Percentiles rank a stretch among this genome's conserved stretches.
Evolutionary conservation across 805 yeast species (phyloP).

Genomic region (Barnettozyma sp.): DNA sequence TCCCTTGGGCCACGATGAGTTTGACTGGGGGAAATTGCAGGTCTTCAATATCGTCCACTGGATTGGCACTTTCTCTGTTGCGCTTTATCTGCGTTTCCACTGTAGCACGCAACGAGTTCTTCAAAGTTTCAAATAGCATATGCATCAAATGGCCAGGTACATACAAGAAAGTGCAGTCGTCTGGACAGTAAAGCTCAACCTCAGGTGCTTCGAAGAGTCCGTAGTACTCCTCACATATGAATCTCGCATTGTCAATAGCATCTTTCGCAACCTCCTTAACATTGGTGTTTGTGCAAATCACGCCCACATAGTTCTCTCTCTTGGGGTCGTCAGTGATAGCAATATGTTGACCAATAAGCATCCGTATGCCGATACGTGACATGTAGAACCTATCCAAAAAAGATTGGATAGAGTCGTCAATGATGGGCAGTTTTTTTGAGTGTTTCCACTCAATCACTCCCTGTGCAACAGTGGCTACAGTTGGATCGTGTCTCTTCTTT

Average conservation of each 20-base stretch:
- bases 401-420: conserved; percentile 68
- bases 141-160: conserved; percentile 91
- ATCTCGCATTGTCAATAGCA: conserved; percentile 85
- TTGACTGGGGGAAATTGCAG: conserved; percentile 77
- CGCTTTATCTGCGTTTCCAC: conserved; percentile 69
- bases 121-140: conserved; percentile 83
- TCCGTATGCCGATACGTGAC: conserved; percentile 87
- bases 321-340: conserved; percentile 69
- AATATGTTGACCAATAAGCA: conserved; percentile 92
- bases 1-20: conserved; percentile 81
- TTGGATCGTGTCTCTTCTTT: conserved; percentile 84
- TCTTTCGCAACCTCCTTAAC: conserved; percentile 78
- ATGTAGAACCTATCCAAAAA: conserved; percentile 83
- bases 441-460: conserved; percentile 90
- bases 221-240: conserved; percentile 86
- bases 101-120: conserved; percentile 83
- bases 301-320: conserved; percentile 72
- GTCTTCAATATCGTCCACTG: conserved; percentile 41
- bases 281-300: conserved; percentile 79
- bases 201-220: conserved; percentile 83
- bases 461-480: conserved; percentile 85
- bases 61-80: conserved; percentile 35
- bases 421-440: conserved; percentile 37
- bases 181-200: conserved; percentile 61
- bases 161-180: conserved; percentile 74